phyloP scores from a whole-genome alignment of 768 basidiomycete genomes.

The Pleurotus citrinopileatus region DNA sequence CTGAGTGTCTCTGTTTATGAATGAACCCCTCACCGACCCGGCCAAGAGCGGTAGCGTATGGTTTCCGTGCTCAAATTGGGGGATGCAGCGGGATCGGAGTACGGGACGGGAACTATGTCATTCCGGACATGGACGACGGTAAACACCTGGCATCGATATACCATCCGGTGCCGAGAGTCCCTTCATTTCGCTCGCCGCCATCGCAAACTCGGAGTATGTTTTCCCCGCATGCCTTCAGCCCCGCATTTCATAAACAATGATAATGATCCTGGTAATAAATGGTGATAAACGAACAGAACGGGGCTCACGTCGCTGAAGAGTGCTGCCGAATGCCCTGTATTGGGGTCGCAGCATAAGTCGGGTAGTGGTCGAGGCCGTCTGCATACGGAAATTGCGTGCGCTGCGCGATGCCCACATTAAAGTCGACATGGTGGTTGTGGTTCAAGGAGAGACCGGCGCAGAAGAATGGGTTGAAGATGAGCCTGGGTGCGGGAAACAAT shows the following conservation, averaged over 20 bases:
- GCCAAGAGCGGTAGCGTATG: no score
- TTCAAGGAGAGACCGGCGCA: background rate
- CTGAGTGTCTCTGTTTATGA: background rate
- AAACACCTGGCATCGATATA: background rate
- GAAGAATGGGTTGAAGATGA: background rate
- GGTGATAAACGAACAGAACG: background rate
- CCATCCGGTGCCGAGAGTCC: no score
- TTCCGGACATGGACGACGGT: background rate
- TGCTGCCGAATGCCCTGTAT: slow-evolving; percentile 10
- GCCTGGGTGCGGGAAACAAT: background rate
- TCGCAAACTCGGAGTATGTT: background rate
- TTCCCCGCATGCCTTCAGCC: background rate
- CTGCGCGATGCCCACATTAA: slow-evolving; percentile 7
- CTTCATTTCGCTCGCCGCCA: background rate
- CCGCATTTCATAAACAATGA: background rate
- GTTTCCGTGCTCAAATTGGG: background rate
- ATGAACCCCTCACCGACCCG: background rate
- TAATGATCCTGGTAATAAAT: background rate
- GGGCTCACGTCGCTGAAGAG: slow-evolving; percentile 8
- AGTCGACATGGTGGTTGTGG: slow-evolving; percentile 3
- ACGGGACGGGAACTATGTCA: slow-evolving; percentile 4
- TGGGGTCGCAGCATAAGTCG: slow-evolving; percentile 7
- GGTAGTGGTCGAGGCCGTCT: background rate
- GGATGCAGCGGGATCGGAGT: slow-evolving; percentile 1
- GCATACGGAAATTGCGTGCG: slow-evolving; percentile 1